Evolutionary conservation across 2,329 filamentous ascomycete species (phyloP), one percentile per base, ranked within the genome.

Genomic region (Clathrospora elynae): DNA sequence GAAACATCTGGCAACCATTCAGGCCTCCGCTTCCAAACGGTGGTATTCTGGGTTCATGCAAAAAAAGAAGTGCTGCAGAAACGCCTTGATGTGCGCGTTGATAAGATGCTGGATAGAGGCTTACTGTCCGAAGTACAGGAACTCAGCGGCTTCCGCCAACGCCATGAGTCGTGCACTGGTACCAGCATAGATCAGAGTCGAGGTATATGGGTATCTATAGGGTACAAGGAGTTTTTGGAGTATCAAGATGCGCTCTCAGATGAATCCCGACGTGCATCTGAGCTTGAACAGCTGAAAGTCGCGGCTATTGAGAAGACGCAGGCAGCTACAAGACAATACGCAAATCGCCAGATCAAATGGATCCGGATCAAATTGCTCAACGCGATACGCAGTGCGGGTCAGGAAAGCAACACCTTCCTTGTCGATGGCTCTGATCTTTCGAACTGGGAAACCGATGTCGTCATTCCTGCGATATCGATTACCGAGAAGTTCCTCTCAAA

Each of bases 161-260:
- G 70, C 4, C 70, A 77, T 39, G 65, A 73, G 33, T 64, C 72
- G 0, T 60, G 73, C 2, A 58, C 55, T 4, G 85, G 83, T 0
- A 68, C 75, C 2, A 53, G 69, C 0, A 71, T 93, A 2, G 90
- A 97, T 62, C 78, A 83, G 53, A 87, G 82, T 1, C 83, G 85
- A 38, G 95, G 93, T 0, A 95, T 99, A 29, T 99, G 92, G 90
- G 87, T 95, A 38, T 93, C 91, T 1, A 99, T 99, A 49, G 93
- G 93, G 1, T 96, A 90, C 71, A 96, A 95, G 66, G 90, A 99
- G 64, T 87, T 97, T 63, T 80, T 87, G 43, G 78, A 82, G 0
- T 96, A 90, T 61, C 73, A 91, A 14, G 26, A 48, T 8, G 69
- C 67, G 4, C 49, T 71, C 3, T 13, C 16, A 6, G 34, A 53